A percentile compares a stretch with the other conserved stretches of the same genome.
Conservation (phyloP, 805 yeast species). For the Myxozyma vanderwaltii region DNA sequence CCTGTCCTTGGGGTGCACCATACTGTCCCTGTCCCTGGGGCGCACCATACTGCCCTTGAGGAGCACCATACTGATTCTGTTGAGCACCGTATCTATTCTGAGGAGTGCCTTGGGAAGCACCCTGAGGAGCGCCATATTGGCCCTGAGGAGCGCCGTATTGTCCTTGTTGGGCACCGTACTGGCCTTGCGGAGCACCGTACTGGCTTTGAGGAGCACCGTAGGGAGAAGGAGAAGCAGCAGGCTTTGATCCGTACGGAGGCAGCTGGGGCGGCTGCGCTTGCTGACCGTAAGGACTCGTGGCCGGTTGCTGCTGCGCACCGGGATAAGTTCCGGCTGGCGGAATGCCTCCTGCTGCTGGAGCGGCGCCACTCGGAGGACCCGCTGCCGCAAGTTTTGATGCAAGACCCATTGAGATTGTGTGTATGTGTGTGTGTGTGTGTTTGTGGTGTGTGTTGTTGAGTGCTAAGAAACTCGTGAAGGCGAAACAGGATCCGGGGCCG, state of each 20-base stretch:
- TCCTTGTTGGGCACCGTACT: slow-evolving; percentile 21
- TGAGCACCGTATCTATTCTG: slow-evolving; percentile 18
- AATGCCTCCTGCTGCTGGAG: slow-evolving; percentile 4
- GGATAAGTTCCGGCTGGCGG: slow-evolving; percentile 16
- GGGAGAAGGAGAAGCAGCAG: slow-evolving; percentile 13
- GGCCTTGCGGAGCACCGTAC: slow-evolving; percentile 19
- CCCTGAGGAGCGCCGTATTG: slow-evolving; percentile 19
- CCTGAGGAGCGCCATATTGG: slow-evolving; percentile 17
- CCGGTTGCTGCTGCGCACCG: slow-evolving; percentile 17
- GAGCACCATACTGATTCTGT: slow-evolving; percentile 19
- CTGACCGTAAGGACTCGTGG: slow-evolving; percentile 17
- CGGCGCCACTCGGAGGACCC: slow-evolving; percentile 6
- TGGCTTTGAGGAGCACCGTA: slow-evolving; percentile 10
- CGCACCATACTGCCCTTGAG: slow-evolving; percentile 16
- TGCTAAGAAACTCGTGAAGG: not conserved
- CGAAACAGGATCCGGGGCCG: not conserved
- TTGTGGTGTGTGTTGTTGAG: not conserved
- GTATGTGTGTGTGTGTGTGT: too few species aligned
- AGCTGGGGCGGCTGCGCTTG: slow-evolving; percentile 20
- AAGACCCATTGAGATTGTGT: slow-evolving; percentile 42
- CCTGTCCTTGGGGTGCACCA: slow-evolving; percentile 25
- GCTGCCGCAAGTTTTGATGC: slow-evolving; percentile 38
- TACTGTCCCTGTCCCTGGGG: slow-evolving; percentile 21
- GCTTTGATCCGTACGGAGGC: slow-evolving; percentile 15
- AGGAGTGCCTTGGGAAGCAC: slow-evolving; percentile 20